A percentile compares a stretch with the other conserved stretches of the same genome.
Conservation (phyloP, 2,329 filamentous ascomycete species). For the Cytospora chrysosperma region DNA sequence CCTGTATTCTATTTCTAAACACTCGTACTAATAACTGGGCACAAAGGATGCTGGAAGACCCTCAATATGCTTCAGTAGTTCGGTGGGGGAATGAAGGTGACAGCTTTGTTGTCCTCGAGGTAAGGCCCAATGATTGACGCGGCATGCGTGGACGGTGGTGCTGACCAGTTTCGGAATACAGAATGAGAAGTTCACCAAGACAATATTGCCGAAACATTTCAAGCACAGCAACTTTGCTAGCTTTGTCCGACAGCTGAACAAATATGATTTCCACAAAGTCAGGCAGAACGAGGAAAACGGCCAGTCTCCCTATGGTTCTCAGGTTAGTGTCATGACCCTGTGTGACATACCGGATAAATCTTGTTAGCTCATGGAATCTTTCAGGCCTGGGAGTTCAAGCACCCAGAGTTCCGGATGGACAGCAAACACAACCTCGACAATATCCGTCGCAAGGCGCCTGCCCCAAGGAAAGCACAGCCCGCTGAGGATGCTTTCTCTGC, state of each 20-base stretch:
- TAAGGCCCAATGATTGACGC: constrained; percentile 42
- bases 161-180: constrained; percentile 40
- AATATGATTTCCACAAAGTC: constrained; percentile 98
- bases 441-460: constrained; percentile 91
- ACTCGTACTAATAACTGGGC: constrained; percentile 30
- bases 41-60: constrained; percentile 90
- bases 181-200: constrained; percentile 98
- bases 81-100: constrained; percentile 94
- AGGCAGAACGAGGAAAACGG: constrained; percentile 85
- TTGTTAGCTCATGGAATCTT: constrained; percentile 31
- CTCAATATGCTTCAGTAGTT: constrained; percentile 87
- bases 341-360: not conserved
- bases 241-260: constrained; percentile 93
- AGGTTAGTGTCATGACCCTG: constrained; percentile 48
- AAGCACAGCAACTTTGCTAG: constrained; percentile 99
- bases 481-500: constrained; percentile 73
- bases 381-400: constrained; percentile 93
- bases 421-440: constrained; percentile 97
- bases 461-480: constrained; percentile 71
- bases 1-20: constrained; percentile 7
- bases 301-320: constrained; percentile 76
- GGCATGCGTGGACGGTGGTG: constrained; percentile 4
- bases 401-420: constrained; percentile 92
- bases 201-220: constrained; percentile 95
- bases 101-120: constrained; percentile 96